Percentiles rank a stretch among this genome's conserved stretches.
Evolutionary conservation across 2,329 filamentous ascomycete genomes (phyloP).

Genomic region (Periglandula ipomoeae): DNA sequence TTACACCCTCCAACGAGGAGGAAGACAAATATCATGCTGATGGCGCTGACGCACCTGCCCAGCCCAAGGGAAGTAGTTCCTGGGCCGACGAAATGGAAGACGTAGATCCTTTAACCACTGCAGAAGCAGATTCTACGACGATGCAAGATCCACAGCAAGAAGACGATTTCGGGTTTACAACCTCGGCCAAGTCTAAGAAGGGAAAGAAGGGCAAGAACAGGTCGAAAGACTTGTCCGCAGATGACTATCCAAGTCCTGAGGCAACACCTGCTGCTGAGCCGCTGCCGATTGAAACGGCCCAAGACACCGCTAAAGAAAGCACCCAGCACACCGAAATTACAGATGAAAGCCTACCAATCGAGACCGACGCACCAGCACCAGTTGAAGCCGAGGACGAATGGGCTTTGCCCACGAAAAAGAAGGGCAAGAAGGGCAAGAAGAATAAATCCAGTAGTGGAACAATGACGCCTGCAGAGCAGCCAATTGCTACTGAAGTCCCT

Average conservation of each 20-base stretch:
- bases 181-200: conserved; percentile 33
- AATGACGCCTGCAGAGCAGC: not conserved
- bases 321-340: not conserved
- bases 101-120: not conserved
- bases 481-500: not conserved
- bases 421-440: conserved; percentile 6
- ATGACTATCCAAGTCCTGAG: not conserved
- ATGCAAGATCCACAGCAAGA: not conserved
- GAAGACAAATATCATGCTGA: not conserved
- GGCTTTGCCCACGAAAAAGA: conserved; percentile 1
- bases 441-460: conserved; percentile 1
- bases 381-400: not conserved
- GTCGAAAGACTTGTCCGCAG: not conserved
- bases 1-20: not conserved
- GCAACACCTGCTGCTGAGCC: conserved; percentile 1
- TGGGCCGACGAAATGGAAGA: conserved; percentile 13
- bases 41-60: not conserved
- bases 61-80: not conserved
- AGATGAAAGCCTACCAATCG: not conserved
- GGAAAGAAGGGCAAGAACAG: conserved; percentile 22
- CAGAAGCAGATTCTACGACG: not conserved
- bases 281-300: not conserved
- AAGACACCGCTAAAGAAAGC: not conserved
- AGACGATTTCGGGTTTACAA: conserved; percentile 22
- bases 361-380: not conserved